phyloP scores from a whole-genome alignment of 1,139 yeast genomes.

The Citeromyces siamensis region DNA sequence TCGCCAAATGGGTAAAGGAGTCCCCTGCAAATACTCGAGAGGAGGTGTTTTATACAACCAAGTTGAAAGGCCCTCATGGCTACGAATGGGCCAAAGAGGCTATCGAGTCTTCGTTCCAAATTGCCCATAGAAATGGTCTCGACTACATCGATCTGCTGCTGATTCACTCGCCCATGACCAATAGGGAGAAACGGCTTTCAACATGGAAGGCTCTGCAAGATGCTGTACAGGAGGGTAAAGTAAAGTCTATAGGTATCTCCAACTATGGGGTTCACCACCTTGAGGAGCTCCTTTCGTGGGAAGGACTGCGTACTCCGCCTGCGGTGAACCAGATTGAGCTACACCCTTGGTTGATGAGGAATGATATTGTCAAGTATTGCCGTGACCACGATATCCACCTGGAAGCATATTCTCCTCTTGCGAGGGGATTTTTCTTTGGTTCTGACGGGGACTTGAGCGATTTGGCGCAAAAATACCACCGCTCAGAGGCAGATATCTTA shows the following conservation, averaged over 20 bases:
- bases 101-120: constrained; percentile 25
- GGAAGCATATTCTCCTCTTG: constrained; percentile 69
- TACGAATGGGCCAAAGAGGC: constrained; percentile 45
- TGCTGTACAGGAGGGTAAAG: constrained; percentile 41
- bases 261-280: constrained; percentile 55
- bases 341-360: constrained; percentile 69
- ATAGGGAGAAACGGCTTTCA: constrained; percentile 33
- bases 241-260: constrained; percentile 56
- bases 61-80: constrained; percentile 48
- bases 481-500: constrained; percentile 27
- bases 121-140: constrained; percentile 35
- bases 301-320: constrained; percentile 37
- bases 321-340: constrained; percentile 58
- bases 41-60: constrained; percentile 65
- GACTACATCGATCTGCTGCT: constrained; percentile 39
- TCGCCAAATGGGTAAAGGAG: constrained; percentile 35
- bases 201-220: constrained; percentile 56
- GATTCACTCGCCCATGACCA: constrained; percentile 52
- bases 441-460: constrained; percentile 31
- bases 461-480: constrained; percentile 22
- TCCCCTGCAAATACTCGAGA: constrained; percentile 32
- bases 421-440: constrained; percentile 38
- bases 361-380: constrained; percentile 46
- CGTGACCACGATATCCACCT: constrained; percentile 33
- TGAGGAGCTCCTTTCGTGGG: constrained; percentile 42